A percentile compares a stretch with the other conserved stretches of the same genome.
These are phyloP conservation scores for Neurospora sublineolata DNA, from an alignment of 495 filamentous ascomycete genomes.

Conservation along the genomic window DNA sequence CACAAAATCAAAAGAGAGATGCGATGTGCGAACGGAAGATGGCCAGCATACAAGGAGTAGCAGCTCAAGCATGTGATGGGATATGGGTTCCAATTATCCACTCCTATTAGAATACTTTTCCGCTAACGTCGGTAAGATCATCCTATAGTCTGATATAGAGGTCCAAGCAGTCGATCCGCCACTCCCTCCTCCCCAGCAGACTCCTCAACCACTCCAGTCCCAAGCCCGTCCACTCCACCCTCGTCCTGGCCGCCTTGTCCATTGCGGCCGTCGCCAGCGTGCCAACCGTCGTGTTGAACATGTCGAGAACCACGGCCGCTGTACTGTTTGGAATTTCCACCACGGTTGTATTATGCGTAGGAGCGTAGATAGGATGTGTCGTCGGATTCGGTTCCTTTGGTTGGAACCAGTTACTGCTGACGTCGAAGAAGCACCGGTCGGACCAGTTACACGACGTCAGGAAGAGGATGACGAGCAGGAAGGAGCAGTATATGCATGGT, in stretches of 20 bases:
- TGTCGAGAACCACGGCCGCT: conserved; percentile 37
- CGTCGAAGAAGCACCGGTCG: conserved; percentile 79
- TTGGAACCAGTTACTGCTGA: conserved; percentile 73
- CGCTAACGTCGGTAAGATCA: neutral
- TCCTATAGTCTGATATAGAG: conserved; percentile 58
- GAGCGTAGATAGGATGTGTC: conserved; percentile 11
- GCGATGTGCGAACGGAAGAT: neutral
- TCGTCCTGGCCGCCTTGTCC: conserved; percentile 44
- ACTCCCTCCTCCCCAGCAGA: conserved; percentile 62
- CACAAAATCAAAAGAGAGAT: neutral
- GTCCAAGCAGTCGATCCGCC: conserved; percentile 75
- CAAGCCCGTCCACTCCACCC: conserved; percentile 63
- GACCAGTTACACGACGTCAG: conserved; percentile 84
- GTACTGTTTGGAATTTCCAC: conserved; percentile 6
- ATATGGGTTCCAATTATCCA: neutral
- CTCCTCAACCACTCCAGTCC: conserved; percentile 75
- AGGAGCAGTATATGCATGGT: conserved; percentile 83
- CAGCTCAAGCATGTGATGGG: neutral
- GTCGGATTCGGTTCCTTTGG: conserved; percentile 32
- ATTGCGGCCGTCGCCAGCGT: conserved; percentile 55
- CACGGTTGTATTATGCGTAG: conserved; percentile 25
- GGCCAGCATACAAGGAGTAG: neutral
- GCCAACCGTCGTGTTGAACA: conserved; percentile 58
- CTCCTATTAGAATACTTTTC: neutral
- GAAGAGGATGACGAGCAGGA: conserved; percentile 81